Evolutionary conservation across 805 yeast genomes (phyloP).

Genomic region (Metschnikowia cubensis): DNA sequence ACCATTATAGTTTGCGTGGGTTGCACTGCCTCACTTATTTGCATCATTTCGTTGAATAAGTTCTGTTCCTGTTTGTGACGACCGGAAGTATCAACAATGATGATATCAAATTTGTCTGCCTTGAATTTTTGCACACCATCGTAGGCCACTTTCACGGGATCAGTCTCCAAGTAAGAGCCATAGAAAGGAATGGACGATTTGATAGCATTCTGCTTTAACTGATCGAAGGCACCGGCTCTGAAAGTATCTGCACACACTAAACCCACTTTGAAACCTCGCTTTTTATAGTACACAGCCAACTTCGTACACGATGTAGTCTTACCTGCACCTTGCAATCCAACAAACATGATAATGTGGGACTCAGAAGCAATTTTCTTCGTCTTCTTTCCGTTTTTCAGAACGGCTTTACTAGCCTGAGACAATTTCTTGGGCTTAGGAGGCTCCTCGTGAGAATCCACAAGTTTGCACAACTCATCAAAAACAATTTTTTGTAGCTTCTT

Average conservation of each 20-base stretch:
- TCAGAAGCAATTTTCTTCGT: constrained; percentile 16
- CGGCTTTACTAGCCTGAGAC: constrained; percentile 24
- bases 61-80: constrained; percentile 94
- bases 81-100: constrained; percentile 96
- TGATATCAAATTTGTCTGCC: constrained; percentile 85
- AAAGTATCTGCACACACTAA: constrained; percentile 98
- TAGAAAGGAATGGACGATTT: constrained; percentile 91
- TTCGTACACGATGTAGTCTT: constrained; percentile 97
- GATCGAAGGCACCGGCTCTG: constrained; percentile 99
- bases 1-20: constrained; percentile 99
- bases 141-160: constrained; percentile 86
- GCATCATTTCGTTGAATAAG: constrained; percentile 90
- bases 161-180: constrained; percentile 93
- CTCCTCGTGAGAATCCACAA: constrained; percentile 69
- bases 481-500: constrained; percentile 88
- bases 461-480: constrained; percentile 82
- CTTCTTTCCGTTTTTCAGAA: constrained; percentile 26
- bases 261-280: constrained; percentile 92
- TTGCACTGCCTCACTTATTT: constrained; percentile 78
- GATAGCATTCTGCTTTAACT: constrained; percentile 94
- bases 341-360: constrained; percentile 84
- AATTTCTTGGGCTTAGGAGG: constrained; percentile 84
- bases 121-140: constrained; percentile 92
- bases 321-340: constrained; percentile 98
- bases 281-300: constrained; percentile 88